Evolutionary conservation across 2,329 filamentous ascomycete species (phyloP).

Genomic region (Ophiostoma quercus): DNA sequence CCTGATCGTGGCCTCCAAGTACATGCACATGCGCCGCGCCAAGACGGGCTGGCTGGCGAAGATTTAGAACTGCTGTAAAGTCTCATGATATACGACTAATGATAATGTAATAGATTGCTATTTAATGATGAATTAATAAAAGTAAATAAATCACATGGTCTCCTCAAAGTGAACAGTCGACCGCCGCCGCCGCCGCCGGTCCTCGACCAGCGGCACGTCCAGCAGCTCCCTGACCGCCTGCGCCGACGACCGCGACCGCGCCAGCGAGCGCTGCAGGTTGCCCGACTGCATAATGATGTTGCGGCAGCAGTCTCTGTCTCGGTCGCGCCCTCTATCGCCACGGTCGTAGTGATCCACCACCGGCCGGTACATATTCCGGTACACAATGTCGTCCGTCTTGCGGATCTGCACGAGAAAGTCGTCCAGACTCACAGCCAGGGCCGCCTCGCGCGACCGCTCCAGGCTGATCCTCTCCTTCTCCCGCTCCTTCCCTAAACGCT

Average conservation of each 20-base stretch:
- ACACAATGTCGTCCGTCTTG: slow-evolving; percentile 19
- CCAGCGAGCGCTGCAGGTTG: slow-evolving; percentile 16
- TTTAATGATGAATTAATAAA: neutral
- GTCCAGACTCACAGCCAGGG: slow-evolving; percentile 15
- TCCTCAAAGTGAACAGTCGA: slow-evolving; percentile 6
- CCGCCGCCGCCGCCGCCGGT: neutral
- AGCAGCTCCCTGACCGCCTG: neutral
- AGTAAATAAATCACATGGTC: neutral
- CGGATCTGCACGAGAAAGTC: slow-evolving; percentile 21
- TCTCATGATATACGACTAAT: neutral
- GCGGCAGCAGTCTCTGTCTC: neutral
- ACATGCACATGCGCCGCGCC: slow-evolving; percentile 19
- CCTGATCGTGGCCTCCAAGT: slow-evolving; percentile 23
- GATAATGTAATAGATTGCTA: neutral
- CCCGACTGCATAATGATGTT: neutral
- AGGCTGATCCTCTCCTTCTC: neutral
- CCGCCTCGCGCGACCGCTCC: neutral
- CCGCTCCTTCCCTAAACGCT: neutral
- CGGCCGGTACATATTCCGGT: slow-evolving; percentile 18
- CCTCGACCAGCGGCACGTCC: neutral
- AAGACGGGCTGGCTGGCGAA: neutral
- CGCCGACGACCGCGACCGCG: slow-evolving; percentile 13
- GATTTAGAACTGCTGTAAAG: neutral
- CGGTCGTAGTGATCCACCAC: neutral
- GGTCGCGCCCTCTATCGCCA: neutral